phyloP scores from a whole-genome alignment of 345 rosid genomes.

The Orychophragmus violaceus region DNA sequence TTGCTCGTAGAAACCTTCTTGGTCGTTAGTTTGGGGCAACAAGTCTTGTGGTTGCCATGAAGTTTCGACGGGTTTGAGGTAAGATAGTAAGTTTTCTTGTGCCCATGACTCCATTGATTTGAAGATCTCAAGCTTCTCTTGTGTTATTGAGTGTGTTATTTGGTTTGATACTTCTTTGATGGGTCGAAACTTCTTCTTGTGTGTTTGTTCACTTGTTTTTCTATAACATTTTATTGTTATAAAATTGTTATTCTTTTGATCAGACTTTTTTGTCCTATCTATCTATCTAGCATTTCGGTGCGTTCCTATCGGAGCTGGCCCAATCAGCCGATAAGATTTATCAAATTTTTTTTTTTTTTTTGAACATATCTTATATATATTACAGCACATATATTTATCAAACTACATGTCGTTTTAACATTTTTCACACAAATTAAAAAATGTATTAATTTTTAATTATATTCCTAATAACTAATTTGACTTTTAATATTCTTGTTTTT shows the following conservation, averaged over 20 bases:
- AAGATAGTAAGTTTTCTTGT: conserved; percentile 34
- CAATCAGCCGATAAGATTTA: too few relatives aligned
- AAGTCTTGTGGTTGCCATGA: conserved; percentile 65
- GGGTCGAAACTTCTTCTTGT: conserved; percentile 17
- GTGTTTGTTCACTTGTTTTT: not conserved
- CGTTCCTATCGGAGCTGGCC: too few relatives aligned
- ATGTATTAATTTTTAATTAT: too few relatives aligned
- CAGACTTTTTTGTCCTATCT: not conserved
- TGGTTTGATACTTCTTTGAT: conserved; percentile 27
- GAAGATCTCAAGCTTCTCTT: conserved; percentile 47
- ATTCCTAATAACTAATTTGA: too few relatives aligned
- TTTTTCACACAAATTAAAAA: too few relatives aligned
- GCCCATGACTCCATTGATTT: conserved; percentile 40
- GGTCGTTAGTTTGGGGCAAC: conserved; percentile 30
- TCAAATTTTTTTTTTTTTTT: too few relatives aligned
- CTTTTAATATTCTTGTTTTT: too few relatives aligned
- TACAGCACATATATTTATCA: not conserved
- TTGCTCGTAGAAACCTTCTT: conserved; percentile 9
- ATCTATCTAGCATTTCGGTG: too few relatives aligned
- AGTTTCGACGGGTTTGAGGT: conserved; percentile 49
- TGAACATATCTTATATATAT: too few relatives aligned
- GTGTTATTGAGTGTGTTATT: conserved; percentile 35
- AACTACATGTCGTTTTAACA: too few relatives aligned
- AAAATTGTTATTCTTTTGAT: not conserved
- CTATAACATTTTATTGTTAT: not conserved